Evolutionary conservation across 192 early-diverging fungal genomes (phyloP).

Genomic region (Spizellomyces punctatus): DNA sequence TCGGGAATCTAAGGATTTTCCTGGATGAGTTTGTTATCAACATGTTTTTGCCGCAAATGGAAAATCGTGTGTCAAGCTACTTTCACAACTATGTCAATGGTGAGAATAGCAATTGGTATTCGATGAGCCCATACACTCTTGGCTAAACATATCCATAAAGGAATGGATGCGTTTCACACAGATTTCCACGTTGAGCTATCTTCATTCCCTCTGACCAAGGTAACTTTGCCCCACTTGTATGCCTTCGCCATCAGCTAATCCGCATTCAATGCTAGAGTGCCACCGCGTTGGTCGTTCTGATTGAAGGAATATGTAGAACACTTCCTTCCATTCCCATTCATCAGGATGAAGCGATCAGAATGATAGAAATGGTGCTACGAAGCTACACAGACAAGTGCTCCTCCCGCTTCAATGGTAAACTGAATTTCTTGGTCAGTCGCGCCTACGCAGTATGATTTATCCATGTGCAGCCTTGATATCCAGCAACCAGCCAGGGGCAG

Average conservation of each 20-base stretch:
- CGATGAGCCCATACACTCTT: conserved; percentile 1
- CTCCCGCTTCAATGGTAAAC: conserved; percentile 38
- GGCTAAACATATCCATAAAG: conserved; percentile 28
- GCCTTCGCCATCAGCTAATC: background rate
- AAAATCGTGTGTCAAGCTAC: conserved; percentile 78
- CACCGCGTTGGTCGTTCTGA: conserved; percentile 56
- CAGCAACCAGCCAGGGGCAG: conserved; percentile 38
- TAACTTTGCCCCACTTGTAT: conserved; percentile 21
- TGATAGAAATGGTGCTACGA: conserved; percentile 68
- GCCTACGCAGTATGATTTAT: background rate
- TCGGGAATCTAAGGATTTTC: conserved; percentile 63
- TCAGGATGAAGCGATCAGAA: conserved; percentile 66
- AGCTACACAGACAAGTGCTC: conserved; percentile 73
- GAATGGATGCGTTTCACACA: conserved; percentile 54
- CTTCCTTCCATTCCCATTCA: conserved; percentile 69
- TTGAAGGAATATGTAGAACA: conserved; percentile 67
- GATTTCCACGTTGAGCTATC: conserved; percentile 41
- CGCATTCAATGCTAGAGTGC: conserved; percentile 54
- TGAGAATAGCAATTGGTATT: conserved; percentile 16
- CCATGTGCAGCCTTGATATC: conserved; percentile 39
- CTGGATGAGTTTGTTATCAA: conserved; percentile 78
- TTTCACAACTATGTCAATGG: conserved; percentile 69
- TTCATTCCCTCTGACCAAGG: conserved; percentile 72
- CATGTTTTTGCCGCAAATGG: conserved; percentile 82
- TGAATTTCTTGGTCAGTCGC: background rate